Percentiles rank a stretch among this genome's conserved stretches.
phyloP scores from a whole-genome alignment of 805 yeast genomes.

The Zygotorulaspora sp. region DNA sequence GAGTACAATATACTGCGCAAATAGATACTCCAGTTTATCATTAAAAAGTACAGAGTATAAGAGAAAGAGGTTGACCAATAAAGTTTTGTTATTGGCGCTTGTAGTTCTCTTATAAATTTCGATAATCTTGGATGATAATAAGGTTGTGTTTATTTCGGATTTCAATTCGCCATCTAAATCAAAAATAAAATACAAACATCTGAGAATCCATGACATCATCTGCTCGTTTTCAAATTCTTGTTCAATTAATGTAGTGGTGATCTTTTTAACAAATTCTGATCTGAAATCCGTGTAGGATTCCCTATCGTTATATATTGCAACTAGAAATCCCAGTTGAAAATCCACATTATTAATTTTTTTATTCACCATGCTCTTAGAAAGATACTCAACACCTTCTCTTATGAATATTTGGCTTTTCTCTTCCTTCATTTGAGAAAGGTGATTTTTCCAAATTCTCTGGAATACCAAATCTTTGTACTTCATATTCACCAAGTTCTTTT shows the following conservation, averaged over 20 bases:
- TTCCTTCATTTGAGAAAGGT: conserved; percentile 40
- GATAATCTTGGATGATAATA: conserved; percentile 2
- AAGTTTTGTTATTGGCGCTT: conserved; percentile 7
- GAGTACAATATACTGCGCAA: conserved; percentile 36
- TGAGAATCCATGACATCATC: conserved; percentile 33
- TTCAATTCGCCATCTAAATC: conserved; percentile 5
- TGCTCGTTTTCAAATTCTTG: neutral
- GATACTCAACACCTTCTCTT: conserved; percentile 1
- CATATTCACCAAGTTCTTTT: conserved; percentile 10
- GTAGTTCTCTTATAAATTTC: conserved; percentile 5
- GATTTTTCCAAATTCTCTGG: conserved; percentile 38
- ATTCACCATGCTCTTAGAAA: conserved; percentile 4
- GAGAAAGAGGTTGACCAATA: conserved; percentile 30
- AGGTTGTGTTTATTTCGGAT: conserved; percentile 10
- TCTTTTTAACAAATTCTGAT: conserved; percentile 5
- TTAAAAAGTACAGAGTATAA: conserved; percentile 20
- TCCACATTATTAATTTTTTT: conserved; percentile 4
- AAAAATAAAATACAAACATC: conserved; percentile 25
- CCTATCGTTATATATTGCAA: conserved; percentile 10
- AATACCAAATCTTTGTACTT: conserved; percentile 28
- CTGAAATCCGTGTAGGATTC: conserved; percentile 3
- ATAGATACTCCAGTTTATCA: conserved; percentile 26
- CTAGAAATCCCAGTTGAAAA: conserved; percentile 16
- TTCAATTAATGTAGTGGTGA: neutral
- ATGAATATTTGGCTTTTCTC: conserved; percentile 17